A percentile compares a stretch with the other conserved stretches of the same genome.
Conservation (phyloP, 345 rosid species). For the Lumnitzera racemosa region DNA sequence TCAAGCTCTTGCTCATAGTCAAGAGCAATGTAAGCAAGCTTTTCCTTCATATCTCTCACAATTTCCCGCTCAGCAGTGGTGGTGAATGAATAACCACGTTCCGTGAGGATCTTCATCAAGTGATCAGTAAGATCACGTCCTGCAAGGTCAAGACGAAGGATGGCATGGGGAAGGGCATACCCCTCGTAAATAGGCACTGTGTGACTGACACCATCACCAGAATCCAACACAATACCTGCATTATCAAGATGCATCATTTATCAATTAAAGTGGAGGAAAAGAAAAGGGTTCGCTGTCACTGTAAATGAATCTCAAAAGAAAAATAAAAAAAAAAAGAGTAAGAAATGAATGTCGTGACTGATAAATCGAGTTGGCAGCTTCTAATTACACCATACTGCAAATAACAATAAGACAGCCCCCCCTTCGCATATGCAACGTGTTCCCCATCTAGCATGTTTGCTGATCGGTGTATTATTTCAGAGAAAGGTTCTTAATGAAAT, state of each 20-base stretch:
- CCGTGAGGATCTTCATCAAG: slow-evolving; percentile 85
- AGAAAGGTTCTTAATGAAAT: no score
- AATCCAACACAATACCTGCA: slow-evolving; percentile 86
- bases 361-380: no score
- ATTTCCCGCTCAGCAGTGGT: slow-evolving; percentile 97
- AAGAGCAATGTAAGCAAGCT: slow-evolving; percentile 80
- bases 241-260: not conserved
- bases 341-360: not conserved
- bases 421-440: not conserved
- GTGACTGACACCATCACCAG: slow-evolving; percentile 94
- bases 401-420: not conserved
- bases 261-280: not conserved
- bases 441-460: no score
- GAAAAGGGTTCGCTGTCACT: not conserved
- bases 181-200: slow-evolving; percentile 91
- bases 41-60: slow-evolving; percentile 94
- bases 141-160: slow-evolving; percentile 86
- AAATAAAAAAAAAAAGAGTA: not conserved
- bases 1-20: slow-evolving; percentile 95
- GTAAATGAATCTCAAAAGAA: not conserved
- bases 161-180: slow-evolving; percentile 83
- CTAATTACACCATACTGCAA: not conserved
- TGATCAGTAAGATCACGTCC: slow-evolving; percentile 89
- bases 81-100: slow-evolving; percentile 94
- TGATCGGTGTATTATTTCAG: no score